Percentiles rank a stretch among this genome's conserved stretches.
Evolutionary conservation across 768 basidiomycete species (phyloP).

Genomic region (Trametes cubensis): DNA sequence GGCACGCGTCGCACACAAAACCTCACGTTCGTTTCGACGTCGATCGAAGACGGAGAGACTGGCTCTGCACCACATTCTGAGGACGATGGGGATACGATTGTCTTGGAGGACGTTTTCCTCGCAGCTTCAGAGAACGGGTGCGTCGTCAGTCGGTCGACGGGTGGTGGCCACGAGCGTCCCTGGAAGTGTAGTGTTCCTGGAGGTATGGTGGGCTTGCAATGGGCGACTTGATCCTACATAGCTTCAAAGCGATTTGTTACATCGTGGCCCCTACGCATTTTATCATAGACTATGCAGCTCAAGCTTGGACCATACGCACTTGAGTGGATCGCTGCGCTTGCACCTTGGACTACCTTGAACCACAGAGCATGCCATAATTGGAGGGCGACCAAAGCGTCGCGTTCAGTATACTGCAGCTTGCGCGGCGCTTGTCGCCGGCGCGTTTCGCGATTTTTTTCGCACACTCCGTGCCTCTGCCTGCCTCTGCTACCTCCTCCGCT

Average conservation of each 20-base stretch:
- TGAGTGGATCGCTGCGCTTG: background rate
- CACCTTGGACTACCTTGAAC: background rate
- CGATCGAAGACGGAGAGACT: slow-evolving; percentile 3
- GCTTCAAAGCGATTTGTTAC: background rate
- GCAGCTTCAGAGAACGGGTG: slow-evolving; percentile 28
- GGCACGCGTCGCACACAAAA: slow-evolving; percentile 1
- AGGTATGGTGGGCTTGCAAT: slow-evolving; percentile 16
- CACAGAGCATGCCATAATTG: slow-evolving; percentile 8
- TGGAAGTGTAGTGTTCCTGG: slow-evolving; percentile 27
- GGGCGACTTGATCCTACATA: background rate
- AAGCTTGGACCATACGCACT: background rate
- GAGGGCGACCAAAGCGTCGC: background rate
- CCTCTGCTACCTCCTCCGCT: no score
- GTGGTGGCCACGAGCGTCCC: slow-evolving; percentile 7
- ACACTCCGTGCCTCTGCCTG: no score
- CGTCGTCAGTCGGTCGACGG: slow-evolving; percentile 10
- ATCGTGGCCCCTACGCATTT: no score
- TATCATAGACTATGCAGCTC: no score
- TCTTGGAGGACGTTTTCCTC: slow-evolving; percentile 24
- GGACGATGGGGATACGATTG: background rate
- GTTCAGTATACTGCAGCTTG: no score
- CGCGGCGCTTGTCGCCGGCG: no score
- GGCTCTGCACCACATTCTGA: background rate
- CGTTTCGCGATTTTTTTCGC: no score
- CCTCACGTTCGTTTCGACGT: slow-evolving; percentile 19